Percentiles rank a stretch among this genome's conserved stretches.
phyloP scores from a whole-genome alignment of 345 rosid species.

The Cardamine occulta region DNA sequence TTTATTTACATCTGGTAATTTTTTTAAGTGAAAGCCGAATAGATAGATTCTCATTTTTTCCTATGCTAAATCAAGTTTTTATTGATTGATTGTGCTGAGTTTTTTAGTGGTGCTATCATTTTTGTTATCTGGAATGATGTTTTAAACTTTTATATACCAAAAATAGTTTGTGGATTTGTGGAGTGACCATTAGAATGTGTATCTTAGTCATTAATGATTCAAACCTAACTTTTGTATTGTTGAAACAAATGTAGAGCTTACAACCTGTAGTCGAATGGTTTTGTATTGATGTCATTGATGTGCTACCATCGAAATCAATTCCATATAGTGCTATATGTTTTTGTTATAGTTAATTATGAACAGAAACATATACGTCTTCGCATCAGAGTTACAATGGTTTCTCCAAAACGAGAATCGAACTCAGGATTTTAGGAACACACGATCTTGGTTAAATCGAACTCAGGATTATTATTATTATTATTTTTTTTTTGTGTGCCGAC shows the following conservation, averaged over 20 bases:
- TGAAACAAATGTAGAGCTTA: not conserved
- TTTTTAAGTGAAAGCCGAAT: not conserved
- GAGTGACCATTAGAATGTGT: not conserved
- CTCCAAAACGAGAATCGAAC: not conserved
- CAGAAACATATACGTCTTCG: not conserved
- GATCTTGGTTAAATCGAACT: not conserved
- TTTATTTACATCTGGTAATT: not conserved
- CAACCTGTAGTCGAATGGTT: not conserved
- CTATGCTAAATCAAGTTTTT: not conserved
- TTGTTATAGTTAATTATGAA: not conserved
- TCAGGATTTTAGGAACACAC: not conserved
- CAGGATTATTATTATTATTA: too few relatives aligned
- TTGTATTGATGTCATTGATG: not conserved
- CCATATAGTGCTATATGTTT: not conserved
- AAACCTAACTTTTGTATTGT: conserved; percentile 6
- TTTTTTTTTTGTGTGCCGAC: not conserved
- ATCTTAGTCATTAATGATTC: conserved; percentile 1
- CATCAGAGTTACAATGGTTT: not conserved
- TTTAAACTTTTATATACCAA: not conserved
- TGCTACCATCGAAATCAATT: not conserved
- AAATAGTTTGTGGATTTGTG: not conserved
- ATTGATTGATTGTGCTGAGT: not conserved
- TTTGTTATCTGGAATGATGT: not conserved
- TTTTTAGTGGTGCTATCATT: not conserved
- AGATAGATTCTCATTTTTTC: not conserved